These are phyloP conservation scores for Mrakiaceae sp. DNA, from an alignment of 1,284 basidiomycete genomes.

Conservation along the genomic window DNA sequence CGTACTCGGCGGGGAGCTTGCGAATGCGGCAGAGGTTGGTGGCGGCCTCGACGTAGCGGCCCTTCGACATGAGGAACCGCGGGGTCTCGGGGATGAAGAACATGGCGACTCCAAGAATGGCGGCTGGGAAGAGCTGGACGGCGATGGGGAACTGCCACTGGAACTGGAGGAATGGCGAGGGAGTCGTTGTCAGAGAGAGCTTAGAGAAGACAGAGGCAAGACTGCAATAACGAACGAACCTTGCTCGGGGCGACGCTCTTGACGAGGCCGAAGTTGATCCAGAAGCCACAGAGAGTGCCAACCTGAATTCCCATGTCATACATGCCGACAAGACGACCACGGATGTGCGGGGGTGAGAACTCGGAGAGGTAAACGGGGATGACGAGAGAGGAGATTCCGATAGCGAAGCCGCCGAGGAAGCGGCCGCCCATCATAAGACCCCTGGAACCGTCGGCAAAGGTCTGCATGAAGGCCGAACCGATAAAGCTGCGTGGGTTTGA, in stretches of 20 bases:
- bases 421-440: constrained; percentile 12
- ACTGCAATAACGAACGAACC: neutral
- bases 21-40: constrained; percentile 38
- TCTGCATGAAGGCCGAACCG: constrained; percentile 9
- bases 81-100: constrained; percentile 43
- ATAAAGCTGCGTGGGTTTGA: neutral
- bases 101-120: constrained; percentile 37
- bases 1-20: constrained; percentile 30
- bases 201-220: neutral
- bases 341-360: constrained; percentile 36
- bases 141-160: constrained; percentile 45
- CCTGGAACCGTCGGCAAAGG: neutral
- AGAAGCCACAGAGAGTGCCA: constrained; percentile 25
- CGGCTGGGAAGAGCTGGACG: constrained; percentile 45
- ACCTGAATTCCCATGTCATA: constrained; percentile 40
- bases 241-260: neutral
- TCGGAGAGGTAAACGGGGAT: constrained; percentile 38
- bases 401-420: constrained; percentile 12
- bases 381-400: constrained; percentile 23
- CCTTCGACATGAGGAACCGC: constrained; percentile 41
- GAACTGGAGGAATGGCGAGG: neutral
- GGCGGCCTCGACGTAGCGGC: constrained; percentile 34
- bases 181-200: neutral
- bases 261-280: constrained; percentile 14
- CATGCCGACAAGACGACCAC: constrained; percentile 43